phyloP scores from a whole-genome alignment of 257 asterid genomes.

The Solanum sejunctum region DNA sequence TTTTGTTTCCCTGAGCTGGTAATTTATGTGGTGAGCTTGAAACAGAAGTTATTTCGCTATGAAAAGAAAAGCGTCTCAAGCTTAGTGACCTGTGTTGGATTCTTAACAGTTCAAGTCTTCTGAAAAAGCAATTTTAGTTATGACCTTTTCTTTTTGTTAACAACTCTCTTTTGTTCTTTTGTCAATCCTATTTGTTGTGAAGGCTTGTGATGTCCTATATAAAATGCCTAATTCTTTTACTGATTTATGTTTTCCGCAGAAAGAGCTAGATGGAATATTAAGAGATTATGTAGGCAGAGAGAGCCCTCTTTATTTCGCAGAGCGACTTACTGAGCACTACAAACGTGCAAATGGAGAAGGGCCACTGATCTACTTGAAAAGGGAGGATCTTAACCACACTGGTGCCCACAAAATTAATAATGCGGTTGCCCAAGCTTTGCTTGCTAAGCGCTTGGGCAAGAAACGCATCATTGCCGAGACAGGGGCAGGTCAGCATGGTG shows the following conservation, averaged over 20 bases:
- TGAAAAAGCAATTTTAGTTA: background rate
- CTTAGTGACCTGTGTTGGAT: background rate
- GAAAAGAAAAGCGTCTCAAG: background rate
- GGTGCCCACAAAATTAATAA: conserved; percentile 97
- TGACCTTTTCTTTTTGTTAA: background rate
- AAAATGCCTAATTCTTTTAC: background rate
- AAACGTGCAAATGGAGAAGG: conserved; percentile 59
- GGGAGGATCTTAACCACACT: conserved; percentile 95
- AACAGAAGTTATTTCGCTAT: background rate
- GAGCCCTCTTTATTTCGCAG: conserved; percentile 87
- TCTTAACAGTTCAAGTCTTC: background rate
- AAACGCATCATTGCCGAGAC: conserved; percentile 88
- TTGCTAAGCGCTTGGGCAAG: conserved; percentile 87
- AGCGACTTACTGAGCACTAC: conserved; percentile 82
- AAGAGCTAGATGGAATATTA: conserved; percentile 72
- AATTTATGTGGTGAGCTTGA: background rate
- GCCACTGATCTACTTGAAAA: conserved; percentile 70
- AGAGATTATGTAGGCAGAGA: conserved; percentile 94
- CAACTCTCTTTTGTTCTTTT: background rate
- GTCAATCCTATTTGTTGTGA: background rate
- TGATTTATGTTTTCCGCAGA: conserved; percentile 23
- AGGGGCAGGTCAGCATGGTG: conserved; percentile 99
- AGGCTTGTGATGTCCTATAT: background rate
- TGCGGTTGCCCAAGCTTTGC: conserved; percentile 86
- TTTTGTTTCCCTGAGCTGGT: background rate